These are phyloP conservation scores for Terfezia claveryi DNA, from an alignment of 495 filamentous ascomycete genomes.

Conservation along the genomic window DNA sequence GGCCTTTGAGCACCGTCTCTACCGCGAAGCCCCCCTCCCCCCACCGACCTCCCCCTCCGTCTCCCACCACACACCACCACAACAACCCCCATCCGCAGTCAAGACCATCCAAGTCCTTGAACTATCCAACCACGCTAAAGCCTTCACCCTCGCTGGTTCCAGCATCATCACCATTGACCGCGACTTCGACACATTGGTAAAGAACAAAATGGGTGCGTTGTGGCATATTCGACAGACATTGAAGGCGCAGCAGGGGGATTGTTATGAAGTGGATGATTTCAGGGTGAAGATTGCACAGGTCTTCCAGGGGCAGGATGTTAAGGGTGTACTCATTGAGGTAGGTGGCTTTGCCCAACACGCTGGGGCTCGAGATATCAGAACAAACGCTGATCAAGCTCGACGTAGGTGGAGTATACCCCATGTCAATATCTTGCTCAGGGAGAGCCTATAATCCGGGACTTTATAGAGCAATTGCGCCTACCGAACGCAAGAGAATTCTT, in stretches of 20 bases:
- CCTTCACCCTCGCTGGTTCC: not conserved
- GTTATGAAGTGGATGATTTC: constrained; percentile 17
- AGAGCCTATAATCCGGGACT: constrained; percentile 13
- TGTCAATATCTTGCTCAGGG: constrained; percentile 11
- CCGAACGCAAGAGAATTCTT: constrained; percentile 1
- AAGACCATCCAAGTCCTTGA: constrained; percentile 21
- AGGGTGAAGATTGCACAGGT: constrained; percentile 10
- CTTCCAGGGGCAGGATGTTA: constrained; percentile 15
- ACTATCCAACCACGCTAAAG: not conserved
- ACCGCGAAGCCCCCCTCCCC: not conserved
- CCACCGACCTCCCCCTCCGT: constrained; percentile 1
- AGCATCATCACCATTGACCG: constrained; percentile 15
- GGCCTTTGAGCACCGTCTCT: not conserved
- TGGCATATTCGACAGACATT: constrained; percentile 15
- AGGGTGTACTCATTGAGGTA: constrained; percentile 18
- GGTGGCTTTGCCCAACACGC: not conserved
- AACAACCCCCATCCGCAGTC: constrained; percentile 26
- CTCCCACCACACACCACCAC: constrained; percentile 15
- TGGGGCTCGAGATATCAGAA: too few relatives aligned
- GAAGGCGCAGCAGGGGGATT: constrained; percentile 1
- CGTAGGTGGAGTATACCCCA: constrained; percentile 10
- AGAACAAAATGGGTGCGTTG: constrained; percentile 9
- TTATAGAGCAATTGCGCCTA: constrained; percentile 9
- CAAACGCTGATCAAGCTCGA: too few relatives aligned
- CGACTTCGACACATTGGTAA: constrained; percentile 12